Evolutionary conservation across 116 monocot genomes (phyloP).

Genomic region (Zostera marina): DNA sequence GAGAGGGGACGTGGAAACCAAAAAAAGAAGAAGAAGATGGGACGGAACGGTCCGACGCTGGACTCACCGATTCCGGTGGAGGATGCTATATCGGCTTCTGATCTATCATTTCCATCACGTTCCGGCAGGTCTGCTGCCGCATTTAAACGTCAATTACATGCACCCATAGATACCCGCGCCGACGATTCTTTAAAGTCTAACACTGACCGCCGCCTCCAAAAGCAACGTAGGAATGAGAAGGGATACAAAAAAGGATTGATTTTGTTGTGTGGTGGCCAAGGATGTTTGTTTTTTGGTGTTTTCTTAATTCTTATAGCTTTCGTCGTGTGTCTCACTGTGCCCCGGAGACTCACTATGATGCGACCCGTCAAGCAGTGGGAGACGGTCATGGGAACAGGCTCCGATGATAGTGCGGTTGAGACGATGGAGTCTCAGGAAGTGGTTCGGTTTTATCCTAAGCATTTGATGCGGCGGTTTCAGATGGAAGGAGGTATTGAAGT

Average conservation of each 20-base stretch:
- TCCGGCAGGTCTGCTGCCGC: not conserved
- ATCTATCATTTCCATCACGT: not conserved
- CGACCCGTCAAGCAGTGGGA: not conserved
- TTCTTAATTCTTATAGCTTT: not conserved
- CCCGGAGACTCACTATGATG: not conserved
- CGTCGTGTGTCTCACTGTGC: conserved; percentile 1
- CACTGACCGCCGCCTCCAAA: not conserved
- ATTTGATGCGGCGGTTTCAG: conserved; percentile 1
- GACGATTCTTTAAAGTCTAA: not conserved
- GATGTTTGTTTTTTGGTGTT: conserved; percentile 2
- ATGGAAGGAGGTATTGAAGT: conserved; percentile 1
- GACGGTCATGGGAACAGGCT: not conserved
- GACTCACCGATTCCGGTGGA: not conserved
- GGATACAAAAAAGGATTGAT: not conserved
- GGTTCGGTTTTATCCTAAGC: conserved; percentile 1
- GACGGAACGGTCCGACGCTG: not conserved
- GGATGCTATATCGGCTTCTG: not conserved
- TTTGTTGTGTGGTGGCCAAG: not conserved
- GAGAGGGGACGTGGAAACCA: no score
- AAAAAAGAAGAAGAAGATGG: no score
- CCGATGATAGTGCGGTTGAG: not conserved
- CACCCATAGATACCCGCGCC: not conserved
- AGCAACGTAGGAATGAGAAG: not conserved
- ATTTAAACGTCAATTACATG: not conserved
- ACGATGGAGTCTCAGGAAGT: not conserved